phyloP scores from a whole-genome alignment of 1,139 yeast genomes.

The Protomyces inundatus region DNA sequence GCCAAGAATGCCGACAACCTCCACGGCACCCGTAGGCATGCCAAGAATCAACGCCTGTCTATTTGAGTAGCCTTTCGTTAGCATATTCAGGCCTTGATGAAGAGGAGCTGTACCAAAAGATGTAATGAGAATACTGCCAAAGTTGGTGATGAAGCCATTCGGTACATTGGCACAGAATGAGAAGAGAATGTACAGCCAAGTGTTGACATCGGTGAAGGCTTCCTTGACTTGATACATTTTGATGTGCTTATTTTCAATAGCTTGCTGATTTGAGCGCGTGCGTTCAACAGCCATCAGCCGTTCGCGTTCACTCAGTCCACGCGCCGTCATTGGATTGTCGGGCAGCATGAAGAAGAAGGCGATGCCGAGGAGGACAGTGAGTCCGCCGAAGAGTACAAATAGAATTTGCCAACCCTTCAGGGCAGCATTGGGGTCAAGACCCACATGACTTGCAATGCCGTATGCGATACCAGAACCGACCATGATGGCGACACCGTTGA shows the following conservation, averaged over 20 bases:
- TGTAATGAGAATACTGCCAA: conserved; percentile 32
- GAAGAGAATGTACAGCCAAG: conserved; percentile 44
- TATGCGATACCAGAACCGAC: conserved; percentile 41
- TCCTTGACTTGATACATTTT: conserved; percentile 48
- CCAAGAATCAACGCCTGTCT: conserved; percentile 34
- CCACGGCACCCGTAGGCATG: conserved; percentile 35
- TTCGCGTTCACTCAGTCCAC: conserved; percentile 50
- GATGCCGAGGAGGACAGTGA: conserved; percentile 18
- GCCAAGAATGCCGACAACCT: conserved; percentile 28
- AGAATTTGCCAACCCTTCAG: conserved; percentile 44
- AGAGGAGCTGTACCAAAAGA: conserved; percentile 33
- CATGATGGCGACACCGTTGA: conserved; percentile 46
- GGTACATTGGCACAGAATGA: conserved; percentile 33
- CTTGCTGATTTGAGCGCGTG: conserved; percentile 47
- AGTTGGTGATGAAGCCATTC: conserved; percentile 35
- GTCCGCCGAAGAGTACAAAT: conserved; percentile 45
- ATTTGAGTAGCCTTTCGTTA: conserved; percentile 28
- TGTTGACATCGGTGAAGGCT: conserved; percentile 43
- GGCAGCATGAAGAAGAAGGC: conserved; percentile 48
- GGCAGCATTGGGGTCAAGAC: conserved; percentile 26
- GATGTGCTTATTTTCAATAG: conserved; percentile 51
- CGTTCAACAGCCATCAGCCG: conserved; percentile 51
- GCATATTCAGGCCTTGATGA: not conserved
- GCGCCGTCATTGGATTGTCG: conserved; percentile 51
- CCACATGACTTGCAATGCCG: conserved; percentile 49